Conservation (phyloP, 768 basidiomycete species). For the Lentinula detonsa region DNA sequence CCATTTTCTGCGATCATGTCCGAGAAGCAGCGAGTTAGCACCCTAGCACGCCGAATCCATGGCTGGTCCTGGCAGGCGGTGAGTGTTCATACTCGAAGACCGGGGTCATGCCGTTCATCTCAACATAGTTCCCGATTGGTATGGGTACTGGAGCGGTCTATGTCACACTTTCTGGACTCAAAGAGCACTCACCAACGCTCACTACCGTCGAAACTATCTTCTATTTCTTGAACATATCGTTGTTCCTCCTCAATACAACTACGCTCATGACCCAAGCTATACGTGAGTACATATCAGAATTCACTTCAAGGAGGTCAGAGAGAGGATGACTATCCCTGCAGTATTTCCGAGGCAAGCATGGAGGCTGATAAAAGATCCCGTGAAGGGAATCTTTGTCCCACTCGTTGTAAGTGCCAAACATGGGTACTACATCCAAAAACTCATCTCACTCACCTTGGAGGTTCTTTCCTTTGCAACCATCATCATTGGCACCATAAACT, state of each 20-base stretch:
- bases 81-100: conserved; percentile 10
- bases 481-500: conserved; percentile 42
- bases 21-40: conserved; percentile 19
- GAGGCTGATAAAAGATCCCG: conserved; percentile 37
- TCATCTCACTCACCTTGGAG: conserved; percentile 13
- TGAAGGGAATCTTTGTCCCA: conserved; percentile 33
- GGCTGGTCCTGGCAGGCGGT: conserved; percentile 49
- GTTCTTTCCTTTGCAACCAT: conserved; percentile 46
- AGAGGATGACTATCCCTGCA: conserved; percentile 10
- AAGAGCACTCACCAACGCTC: conserved; percentile 24
- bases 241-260: conserved; percentile 35
- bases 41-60: conserved; percentile 37
- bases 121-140: conserved; percentile 37
- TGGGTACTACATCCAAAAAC: not conserved
- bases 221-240: conserved; percentile 38
- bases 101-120: not conserved
- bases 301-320: not conserved
- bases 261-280: conserved; percentile 38
- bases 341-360: conserved; percentile 39
- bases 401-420: conserved; percentile 15
- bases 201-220: conserved; percentile 34
- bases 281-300: conserved; percentile 20
- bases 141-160: conserved; percentile 47
- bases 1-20: not conserved
- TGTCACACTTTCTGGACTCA: conserved; percentile 36